Percentiles rank a stretch among this genome's conserved stretches.
Evolutionary conservation across 176 grass and related monocot genomes (phyloP).

Genomic region (Carex littledalei): DNA sequence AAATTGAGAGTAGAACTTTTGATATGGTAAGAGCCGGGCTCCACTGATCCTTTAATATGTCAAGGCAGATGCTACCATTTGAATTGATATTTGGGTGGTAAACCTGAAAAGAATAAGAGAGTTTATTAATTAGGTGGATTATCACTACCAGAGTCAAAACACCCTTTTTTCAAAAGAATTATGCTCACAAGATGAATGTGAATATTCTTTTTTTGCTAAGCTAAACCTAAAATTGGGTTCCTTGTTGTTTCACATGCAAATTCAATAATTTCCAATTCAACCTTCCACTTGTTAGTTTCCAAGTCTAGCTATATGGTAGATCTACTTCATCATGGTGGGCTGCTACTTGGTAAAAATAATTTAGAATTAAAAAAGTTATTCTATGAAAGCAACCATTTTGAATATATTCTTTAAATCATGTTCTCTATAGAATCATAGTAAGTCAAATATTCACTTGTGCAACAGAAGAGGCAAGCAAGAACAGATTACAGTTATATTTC

Average conservation of each 20-base stretch:
- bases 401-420: not conserved
- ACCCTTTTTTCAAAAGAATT: too few species aligned
- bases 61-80: slow-evolving; percentile 32
- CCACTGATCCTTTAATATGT: slow-evolving; percentile 40
- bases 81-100: slow-evolving; percentile 46
- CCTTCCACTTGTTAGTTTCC: not conserved
- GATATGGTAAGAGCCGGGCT: slow-evolving; percentile 38
- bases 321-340: too few species aligned
- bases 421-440: not conserved
- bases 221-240: not conserved
- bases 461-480: not conserved
- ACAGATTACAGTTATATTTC: not conserved
- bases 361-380: too few species aligned
- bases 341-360: too few species aligned
- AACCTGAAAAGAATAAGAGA: slow-evolving; percentile 16
- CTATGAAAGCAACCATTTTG: too few species aligned
- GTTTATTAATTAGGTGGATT: not conserved
- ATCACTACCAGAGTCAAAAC: not conserved
- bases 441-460: not conserved
- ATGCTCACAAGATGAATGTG: not conserved
- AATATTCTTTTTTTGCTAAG: not conserved
- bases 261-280: not conserved
- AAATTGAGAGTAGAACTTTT: slow-evolving; percentile 33
- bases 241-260: not conserved
- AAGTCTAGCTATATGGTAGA: not conserved